Evolutionary conservation across 1,139 yeast species (phyloP).

Genomic region (Scheffersomyces lignicola): DNA sequence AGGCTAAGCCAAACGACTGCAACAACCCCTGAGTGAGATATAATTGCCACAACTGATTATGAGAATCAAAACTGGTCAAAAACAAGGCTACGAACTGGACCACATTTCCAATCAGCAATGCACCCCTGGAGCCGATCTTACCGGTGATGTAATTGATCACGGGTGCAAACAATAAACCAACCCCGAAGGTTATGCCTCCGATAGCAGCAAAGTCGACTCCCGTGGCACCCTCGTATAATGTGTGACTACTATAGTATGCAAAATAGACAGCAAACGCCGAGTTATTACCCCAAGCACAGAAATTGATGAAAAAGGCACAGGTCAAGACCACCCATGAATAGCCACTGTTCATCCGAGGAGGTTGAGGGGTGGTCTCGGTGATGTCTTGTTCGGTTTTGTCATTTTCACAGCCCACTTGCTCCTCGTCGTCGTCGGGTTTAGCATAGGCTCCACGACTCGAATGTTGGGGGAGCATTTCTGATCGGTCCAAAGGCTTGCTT

Average conservation of each 20-base stretch:
- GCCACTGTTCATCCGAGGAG: not conserved
- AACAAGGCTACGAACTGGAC: constrained; percentile 43
- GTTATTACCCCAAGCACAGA: constrained; percentile 46
- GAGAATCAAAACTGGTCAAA: constrained; percentile 46
- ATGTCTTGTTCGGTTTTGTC: constrained; percentile 1
- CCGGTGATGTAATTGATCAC: constrained; percentile 30
- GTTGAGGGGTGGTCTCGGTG: not conserved
- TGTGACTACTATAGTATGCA: constrained; percentile 32
- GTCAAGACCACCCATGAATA: constrained; percentile 3
- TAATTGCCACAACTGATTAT: constrained; percentile 32
- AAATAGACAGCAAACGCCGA: constrained; percentile 46
- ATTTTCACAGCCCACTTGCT: not conserved
- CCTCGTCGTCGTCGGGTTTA: constrained; percentile 1
- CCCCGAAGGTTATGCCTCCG: constrained; percentile 25
- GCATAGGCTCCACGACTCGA: too few relatives aligned
- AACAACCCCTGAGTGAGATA: constrained; percentile 32
- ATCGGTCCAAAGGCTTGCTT: too few relatives aligned
- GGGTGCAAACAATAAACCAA: constrained; percentile 20
- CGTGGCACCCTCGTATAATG: constrained; percentile 20
- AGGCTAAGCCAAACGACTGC: constrained; percentile 29
- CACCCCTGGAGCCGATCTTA: constrained; percentile 27
- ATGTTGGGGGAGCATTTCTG: too few relatives aligned
- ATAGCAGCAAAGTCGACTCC: constrained; percentile 22
- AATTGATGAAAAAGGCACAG: constrained; percentile 13
- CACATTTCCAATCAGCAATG: constrained; percentile 33